These are phyloP conservation scores for Cadophora malorum DNA, from an alignment of 2,329 filamentous ascomycete genomes.

Conservation along the genomic window DNA sequence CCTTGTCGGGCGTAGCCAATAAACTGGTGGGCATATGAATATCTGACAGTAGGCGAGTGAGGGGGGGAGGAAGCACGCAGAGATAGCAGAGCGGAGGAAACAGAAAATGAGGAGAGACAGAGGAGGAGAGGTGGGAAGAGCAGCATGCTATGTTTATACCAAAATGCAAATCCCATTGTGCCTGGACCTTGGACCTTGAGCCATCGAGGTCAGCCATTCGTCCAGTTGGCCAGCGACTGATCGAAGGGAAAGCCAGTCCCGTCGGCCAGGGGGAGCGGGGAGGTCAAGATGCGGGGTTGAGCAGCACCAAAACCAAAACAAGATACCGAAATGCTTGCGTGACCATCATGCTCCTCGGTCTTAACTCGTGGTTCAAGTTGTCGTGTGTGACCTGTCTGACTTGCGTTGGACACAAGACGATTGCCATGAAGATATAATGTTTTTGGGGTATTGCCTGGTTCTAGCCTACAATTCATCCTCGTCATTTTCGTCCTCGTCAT, in stretches of 20 bases:
- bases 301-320: not conserved
- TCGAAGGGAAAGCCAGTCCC: not conserved
- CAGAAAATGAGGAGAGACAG: not conserved
- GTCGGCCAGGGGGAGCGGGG: not conserved
- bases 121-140: slow-evolving; percentile 2
- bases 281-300: slow-evolving; percentile 10
- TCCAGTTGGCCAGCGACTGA: slow-evolving; percentile 1
- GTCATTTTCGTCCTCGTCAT: slow-evolving; percentile 31
- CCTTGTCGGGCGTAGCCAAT: slow-evolving; percentile 8
- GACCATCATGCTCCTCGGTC: slow-evolving; percentile 7
- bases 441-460: not conserved
- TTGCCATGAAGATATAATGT: slow-evolving; percentile 2
- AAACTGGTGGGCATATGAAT: slow-evolving; percentile 6
- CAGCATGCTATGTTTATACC: slow-evolving; percentile 7
- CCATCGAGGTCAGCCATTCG: not conserved
- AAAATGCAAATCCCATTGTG: slow-evolving; percentile 17
- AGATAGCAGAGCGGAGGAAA: not conserved
- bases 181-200: not conserved
- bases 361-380: slow-evolving; percentile 4
- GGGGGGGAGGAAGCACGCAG: not conserved
- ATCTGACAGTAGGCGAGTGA: not conserved
- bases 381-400: not conserved
- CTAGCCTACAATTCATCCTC: slow-evolving; percentile 21
- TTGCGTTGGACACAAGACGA: not conserved
- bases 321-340: slow-evolving; percentile 13